Base-by-base conservation (phyloP, 768 basidiomycete genomes). In the Psilocybe tampanensis region DNA sequence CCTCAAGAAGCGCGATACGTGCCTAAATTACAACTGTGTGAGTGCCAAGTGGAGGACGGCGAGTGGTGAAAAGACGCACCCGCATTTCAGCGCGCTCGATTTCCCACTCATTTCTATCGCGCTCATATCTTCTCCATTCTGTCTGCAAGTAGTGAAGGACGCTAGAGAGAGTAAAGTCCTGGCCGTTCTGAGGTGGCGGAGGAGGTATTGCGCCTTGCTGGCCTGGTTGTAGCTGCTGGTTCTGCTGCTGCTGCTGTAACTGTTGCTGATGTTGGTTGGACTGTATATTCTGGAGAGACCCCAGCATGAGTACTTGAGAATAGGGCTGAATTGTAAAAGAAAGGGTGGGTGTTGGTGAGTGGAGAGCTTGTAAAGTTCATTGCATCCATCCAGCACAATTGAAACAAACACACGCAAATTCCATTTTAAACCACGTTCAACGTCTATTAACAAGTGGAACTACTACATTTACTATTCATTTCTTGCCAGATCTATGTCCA, bases 31-130 rank as follows among this genome's bases (percentile, higher is more conserved):
- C 18, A 55, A 54, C 5, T 65, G 70, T 62, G 70, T 59, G 61
- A 70, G 59, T 66, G 68, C 65, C 63, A 70, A 53, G 64, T 62
- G 64, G 58, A 52, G 26, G 13, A 34, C n/a, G 54, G 23, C 44
- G 22, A 36, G 49, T 47, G 33, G 41, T 22, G 36, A 39, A 60
- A 19, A 62, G 42, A 85, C 92, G 67, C 62, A 95, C 94, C 82
- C 96, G 83, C 95, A 98, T 98, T 75, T 98, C 97, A 29, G 97
- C 97, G 64, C 97, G 82, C 75, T 98, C 97, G 66, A 99, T 99
- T 80, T 99, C 97, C 96, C 96, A 99, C 76, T 99, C 97, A 71
- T 99, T 99, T 67, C 96, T 84, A 77, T 99, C 97, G 71, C 95
- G 88, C 74, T 98, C 97, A 69, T 97, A 98, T 58, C 93, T 83